phyloP scores from a whole-genome alignment of 495 filamentous ascomycete species.

The Cercophora sp. region DNA sequence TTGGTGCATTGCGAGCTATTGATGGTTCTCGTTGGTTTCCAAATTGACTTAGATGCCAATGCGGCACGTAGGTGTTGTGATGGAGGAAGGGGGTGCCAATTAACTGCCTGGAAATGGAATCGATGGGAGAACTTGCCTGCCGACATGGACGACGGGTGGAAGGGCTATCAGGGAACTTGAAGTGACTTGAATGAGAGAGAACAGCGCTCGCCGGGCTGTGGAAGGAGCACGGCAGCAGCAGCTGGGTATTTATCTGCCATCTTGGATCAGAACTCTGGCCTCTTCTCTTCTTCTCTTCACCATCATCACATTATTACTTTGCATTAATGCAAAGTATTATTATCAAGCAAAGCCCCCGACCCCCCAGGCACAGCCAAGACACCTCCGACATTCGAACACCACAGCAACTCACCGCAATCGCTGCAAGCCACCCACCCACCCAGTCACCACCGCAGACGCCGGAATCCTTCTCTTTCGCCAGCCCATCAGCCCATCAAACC shows the following conservation, averaged over 20 bases:
- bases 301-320: background rate
- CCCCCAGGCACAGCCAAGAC: too few relatives aligned
- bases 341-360: too few relatives aligned
- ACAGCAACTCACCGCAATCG: too few relatives aligned
- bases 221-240: background rate
- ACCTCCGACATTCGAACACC: too few relatives aligned
- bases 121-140: background rate
- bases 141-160: background rate
- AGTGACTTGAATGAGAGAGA: background rate
- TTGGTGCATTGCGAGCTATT: background rate
- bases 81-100: background rate
- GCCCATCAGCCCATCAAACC: too few relatives aligned
- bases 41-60: background rate
- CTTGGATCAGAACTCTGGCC: background rate
- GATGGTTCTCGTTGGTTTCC: background rate
- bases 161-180: background rate
- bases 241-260: background rate
- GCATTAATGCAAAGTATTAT: background rate
- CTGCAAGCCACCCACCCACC: too few relatives aligned
- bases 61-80: background rate
- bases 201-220: background rate
- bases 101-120: background rate
- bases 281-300: constrained; percentile 1
- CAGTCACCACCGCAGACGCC: too few relatives aligned
- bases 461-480: too few relatives aligned